A percentile compares a stretch with the other conserved stretches of the same genome.
These are phyloP conservation scores for Boletellus ananas DNA, from an alignment of 768 basidiomycete genomes.

Conservation along the genomic window DNA sequence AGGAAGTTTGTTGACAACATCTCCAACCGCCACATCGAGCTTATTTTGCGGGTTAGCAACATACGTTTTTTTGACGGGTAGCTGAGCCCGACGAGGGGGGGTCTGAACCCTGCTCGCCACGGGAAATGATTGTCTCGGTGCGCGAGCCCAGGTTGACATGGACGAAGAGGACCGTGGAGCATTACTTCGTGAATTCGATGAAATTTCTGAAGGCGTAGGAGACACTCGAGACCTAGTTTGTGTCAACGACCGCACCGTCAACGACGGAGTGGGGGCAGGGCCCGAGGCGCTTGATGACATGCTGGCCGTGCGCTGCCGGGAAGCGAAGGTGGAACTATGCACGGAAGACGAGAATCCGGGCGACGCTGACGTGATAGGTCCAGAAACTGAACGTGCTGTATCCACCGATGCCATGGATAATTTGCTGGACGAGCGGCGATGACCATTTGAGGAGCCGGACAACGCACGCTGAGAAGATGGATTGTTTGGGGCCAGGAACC, in stretches of 20 bases:
- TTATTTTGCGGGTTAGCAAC: slow-evolving; percentile 87
- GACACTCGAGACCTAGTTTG: slow-evolving; percentile 49
- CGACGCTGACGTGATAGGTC: slow-evolving; percentile 48
- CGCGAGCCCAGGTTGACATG: slow-evolving; percentile 63
- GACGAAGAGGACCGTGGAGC: slow-evolving; percentile 43
- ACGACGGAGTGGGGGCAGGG: slow-evolving; percentile 31
- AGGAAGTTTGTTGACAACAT: slow-evolving; percentile 84
- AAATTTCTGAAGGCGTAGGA: slow-evolving; percentile 61
- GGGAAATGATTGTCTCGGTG: slow-evolving; percentile 61
- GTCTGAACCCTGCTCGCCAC: slow-evolving; percentile 41
- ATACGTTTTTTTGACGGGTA: slow-evolving; percentile 60
- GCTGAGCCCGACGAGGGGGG: slow-evolving; percentile 40
- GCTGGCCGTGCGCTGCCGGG: slow-evolving; percentile 79
- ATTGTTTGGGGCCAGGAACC: slow-evolving; percentile 44
- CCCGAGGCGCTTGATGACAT: slow-evolving; percentile 43
- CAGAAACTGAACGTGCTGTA: slow-evolving; percentile 66
- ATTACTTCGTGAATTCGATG: slow-evolving; percentile 46
- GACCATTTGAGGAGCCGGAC: slow-evolving; percentile 44
- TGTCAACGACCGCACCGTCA: slow-evolving; percentile 36
- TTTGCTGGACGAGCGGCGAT: slow-evolving; percentile 54
- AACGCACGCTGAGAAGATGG: slow-evolving; percentile 45
- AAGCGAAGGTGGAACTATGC: slow-evolving; percentile 68
- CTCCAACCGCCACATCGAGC: slow-evolving; percentile 88
- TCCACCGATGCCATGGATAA: slow-evolving; percentile 42
- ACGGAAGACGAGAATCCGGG: slow-evolving; percentile 34